Base-by-base conservation (phyloP, 1,284 basidiomycete species). In the Stygiomarasmius scandens region DNA sequence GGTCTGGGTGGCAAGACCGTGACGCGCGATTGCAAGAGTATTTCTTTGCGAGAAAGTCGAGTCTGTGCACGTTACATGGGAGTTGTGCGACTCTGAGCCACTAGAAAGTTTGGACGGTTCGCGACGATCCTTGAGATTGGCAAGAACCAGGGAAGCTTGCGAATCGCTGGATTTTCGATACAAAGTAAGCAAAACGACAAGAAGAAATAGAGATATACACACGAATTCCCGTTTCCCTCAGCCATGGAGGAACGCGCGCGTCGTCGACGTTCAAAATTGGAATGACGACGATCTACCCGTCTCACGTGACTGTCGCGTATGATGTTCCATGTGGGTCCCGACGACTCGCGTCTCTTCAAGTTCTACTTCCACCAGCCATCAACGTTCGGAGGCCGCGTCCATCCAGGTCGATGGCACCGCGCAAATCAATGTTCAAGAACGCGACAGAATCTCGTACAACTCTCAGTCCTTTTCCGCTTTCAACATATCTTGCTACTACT, bases 1-100 rank as follows among this genome's bases (percentile, higher is more conserved):
- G 1, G 80, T 78, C 63, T 85, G 80, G 0, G 81, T 32, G 8
- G 78, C 81, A 14, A 87, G 72, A 9, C 80, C 83, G 58, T 82
- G 77, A 53, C 74, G 74, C 34, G 80, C 73, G 20, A 69, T 49
- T 52, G 68, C 59, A 53, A 65, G 63, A 46, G 69, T 64, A 54
- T 67, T 67, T 19, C 69, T 68, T 32, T 6, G 12, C 10, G 71
- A 58, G 32, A 56, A 71, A 32, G 74, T 71, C 23, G 67, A 71
- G 50, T 74, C 73, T 34, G 67, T 62, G n/a, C 67, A 72, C 44
- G 60, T 61, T 45, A 72, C 71, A n/a, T 68, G 69, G 29, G 63
- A 49, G 16, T 57, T 63, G 45, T 52, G 60, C 54, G 38, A 41
- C 38, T 41, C 38, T n/a, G 38, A 41, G 16, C 8, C 38, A 5